A percentile compares a stretch with the other conserved stretches of the same genome.
These are phyloP conservation scores for Nymphaea colorata DNA, from an alignment of 164 flowering plant genomes.

Conservation along the genomic window DNA sequence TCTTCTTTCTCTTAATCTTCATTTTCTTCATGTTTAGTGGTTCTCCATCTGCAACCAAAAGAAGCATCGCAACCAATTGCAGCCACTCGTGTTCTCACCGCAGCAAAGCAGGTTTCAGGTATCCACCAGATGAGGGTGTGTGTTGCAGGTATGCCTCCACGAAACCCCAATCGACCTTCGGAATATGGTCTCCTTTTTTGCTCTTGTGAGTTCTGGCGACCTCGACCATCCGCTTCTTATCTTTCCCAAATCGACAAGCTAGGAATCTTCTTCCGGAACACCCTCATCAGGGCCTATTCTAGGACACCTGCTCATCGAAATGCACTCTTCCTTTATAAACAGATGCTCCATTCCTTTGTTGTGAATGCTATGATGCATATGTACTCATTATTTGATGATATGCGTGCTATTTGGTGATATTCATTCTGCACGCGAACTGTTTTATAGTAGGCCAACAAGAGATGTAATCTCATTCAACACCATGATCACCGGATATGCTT, in stretches of 20 bases:
- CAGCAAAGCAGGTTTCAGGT: too few species aligned
- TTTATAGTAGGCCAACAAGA: background rate
- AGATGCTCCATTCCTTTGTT: conserved; percentile 5
- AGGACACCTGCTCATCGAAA: background rate
- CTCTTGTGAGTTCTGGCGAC: background rate
- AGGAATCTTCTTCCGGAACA: conserved; percentile 11
- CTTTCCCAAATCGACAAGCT: conserved; percentile 5
- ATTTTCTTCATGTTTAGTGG: too few species aligned
- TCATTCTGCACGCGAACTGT: conserved; percentile 1
- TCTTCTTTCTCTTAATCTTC: too few species aligned
- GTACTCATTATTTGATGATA: background rate
- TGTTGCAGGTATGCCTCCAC: too few species aligned
- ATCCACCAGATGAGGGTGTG: too few species aligned
- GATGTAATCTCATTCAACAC: conserved; percentile 15
- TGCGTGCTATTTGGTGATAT: too few species aligned
- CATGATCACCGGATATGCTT: conserved; percentile 16
- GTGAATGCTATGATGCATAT: background rate
- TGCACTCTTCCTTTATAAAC: conserved; percentile 6
- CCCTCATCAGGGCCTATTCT: conserved; percentile 14
- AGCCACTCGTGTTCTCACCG: too few species aligned
- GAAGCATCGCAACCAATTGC: too few species aligned
- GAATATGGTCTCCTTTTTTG: conserved; percentile 11
- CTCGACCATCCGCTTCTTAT: conserved; percentile 10
- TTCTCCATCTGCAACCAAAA: too few species aligned
- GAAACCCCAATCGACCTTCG: conserved; percentile 8